Evolutionary conservation across 768 basidiomycete genomes (phyloP).

Genomic region (Gymnopilus dilepis): DNA sequence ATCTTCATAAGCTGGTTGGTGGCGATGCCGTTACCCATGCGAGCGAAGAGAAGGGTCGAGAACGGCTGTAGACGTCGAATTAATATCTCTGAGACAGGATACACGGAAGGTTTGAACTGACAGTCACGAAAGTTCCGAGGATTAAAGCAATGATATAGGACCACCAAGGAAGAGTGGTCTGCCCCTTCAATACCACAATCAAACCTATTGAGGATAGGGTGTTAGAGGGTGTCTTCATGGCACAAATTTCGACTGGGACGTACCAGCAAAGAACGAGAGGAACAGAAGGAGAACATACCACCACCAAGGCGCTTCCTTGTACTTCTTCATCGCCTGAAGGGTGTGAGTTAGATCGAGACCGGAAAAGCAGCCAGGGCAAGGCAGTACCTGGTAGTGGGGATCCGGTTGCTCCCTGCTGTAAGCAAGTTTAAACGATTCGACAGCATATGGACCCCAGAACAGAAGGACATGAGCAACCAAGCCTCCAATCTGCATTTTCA

Average conservation of each 20-base stretch:
- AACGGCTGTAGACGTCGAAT: conserved; percentile 45
- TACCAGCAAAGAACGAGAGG: conserved; percentile 62
- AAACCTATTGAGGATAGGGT: conserved; percentile 41
- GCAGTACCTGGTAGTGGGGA: conserved; percentile 55
- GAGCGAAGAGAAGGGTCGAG: conserved; percentile 58
- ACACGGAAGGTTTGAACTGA: conserved; percentile 11
- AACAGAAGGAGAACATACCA: conserved; percentile 59
- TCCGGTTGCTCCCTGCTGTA: conserved; percentile 53
- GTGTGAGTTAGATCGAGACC: not conserved
- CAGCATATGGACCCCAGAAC: conserved; percentile 61
- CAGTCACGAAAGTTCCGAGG: conserved; percentile 50
- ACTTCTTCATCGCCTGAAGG: conserved; percentile 56
- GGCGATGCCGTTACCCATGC: conserved; percentile 65
- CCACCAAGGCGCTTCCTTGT: conserved; percentile 64
- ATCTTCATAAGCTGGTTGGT: conserved; percentile 71
- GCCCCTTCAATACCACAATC: conserved; percentile 59
- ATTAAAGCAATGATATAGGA: conserved; percentile 63
- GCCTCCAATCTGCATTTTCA: conserved; percentile 71
- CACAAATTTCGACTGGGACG: conserved; percentile 11
- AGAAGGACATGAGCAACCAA: conserved; percentile 59
- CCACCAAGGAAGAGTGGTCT: conserved; percentile 69
- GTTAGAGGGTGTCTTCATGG: not conserved
- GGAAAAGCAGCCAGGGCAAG: no score
- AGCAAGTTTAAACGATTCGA: conserved; percentile 54
- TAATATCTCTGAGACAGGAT: not conserved